Base-by-base conservation (phyloP, 2,329 filamentous ascomycete species). In the Akanthomyces dipterigenus region DNA sequence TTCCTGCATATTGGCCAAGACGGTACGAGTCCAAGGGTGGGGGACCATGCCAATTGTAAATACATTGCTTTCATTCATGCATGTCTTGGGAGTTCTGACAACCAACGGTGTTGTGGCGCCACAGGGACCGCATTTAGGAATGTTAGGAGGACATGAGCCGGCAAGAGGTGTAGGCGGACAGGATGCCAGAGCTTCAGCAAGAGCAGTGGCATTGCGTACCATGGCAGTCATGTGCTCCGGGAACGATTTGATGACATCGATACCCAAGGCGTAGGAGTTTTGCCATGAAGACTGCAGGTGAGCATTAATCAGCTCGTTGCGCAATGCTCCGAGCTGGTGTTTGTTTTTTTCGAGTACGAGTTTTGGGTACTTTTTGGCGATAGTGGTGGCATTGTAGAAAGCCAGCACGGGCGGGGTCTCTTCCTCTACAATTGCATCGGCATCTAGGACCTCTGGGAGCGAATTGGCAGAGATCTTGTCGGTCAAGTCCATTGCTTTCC, bases 231-330 rank as follows among this genome's bases (percentile, higher is more conserved):
- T 93, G 71, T 92, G 86, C 56, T 88, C 78, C 1, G 90, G 84
- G 22, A 89, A 80, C 0, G 93, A 92, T 71, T 96, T 93, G 48
- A 96, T 78, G 3, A 97, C 86, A 5, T 87, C 84, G 62, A 98
- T 88, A 34, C 95, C 93, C 43, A 83, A 80, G 1, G 84, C 78
- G 73, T 95, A 96, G 24, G 80, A 80, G 67, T 88, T 90, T 70
- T 96, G 91, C 85, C 95, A 98, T 12, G 87, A 89, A 59, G 82
- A 82, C 71, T 97, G 93, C 4, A 98, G 80, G 72, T 98, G 95
- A 2, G 88, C 83, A 69, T 90, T 93, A 71, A 97, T 90, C 63
- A 98, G 82, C 50, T 83, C 78, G 62, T 88, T 88, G 38, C 98
- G 83, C 55, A 82, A 78, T 59, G 31, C n/a, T 3, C 76, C 75